Evolutionary conservation across 2,329 filamentous ascomycete genomes (phyloP), one percentile per base, ranked within the genome.

Genomic region (Epichloe bromicola): DNA sequence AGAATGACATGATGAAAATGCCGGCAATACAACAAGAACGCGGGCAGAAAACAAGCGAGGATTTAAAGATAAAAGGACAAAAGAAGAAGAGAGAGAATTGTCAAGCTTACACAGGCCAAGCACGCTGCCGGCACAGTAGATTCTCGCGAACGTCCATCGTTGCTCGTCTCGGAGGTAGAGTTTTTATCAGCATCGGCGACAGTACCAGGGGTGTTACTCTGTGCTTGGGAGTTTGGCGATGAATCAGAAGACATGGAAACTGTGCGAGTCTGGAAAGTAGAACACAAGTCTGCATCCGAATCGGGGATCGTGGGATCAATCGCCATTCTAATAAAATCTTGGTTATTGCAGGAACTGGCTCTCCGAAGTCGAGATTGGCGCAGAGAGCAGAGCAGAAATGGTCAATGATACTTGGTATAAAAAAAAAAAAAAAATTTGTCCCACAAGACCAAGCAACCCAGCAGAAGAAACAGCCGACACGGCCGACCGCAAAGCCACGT

Each of bases 121-220:
- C 76, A 80, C 23, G 76, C 76, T 33, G 76, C 74, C 46, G 75
- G 69, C 51, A 74, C 65, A 33, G 68, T 63, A 54, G 65, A 58
- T 48, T 67, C 59, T 48, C 56, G 56, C 60, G 59, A 49, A 46
- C 52, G 52, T 46, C 52, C 52, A 33, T 53, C 51, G 43, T 51
- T 55, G 45, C 50, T 53, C 43, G 46, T 46, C 15, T 56, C 53
- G 33, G 48, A 12, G 37, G 41, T 34, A 6, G 50, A 41, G 49
- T 39, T 49, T 34, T 47, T 52, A 20, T 50, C 34, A 38, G 42
- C 43, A 36, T 46, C 44, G 23, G 36, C 39, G 36, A 44, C 20
- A 20, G 17, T 46, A 39, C 23, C 34, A 44, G 52, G 41, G 26
- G 48, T 41, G 12, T 12, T 46, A 45, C 52, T 38, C 23, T 51